phyloP scores from a whole-genome alignment of 257 asterid genomes.

The Primulina eburnea region DNA sequence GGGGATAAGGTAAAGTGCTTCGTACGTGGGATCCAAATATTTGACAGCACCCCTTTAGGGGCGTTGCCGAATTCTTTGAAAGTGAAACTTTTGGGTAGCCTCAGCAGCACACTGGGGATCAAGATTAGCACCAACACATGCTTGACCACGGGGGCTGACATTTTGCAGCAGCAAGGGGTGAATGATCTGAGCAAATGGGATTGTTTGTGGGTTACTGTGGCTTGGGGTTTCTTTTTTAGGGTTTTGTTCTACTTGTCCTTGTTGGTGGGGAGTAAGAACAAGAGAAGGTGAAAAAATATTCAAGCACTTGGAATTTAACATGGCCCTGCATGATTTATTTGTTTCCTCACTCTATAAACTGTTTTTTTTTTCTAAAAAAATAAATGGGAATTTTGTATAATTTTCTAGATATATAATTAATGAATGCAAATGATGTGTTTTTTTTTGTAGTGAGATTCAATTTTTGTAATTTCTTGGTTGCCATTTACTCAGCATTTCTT shows the following conservation, averaged over 20 bases:
- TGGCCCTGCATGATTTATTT: background rate
- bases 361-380: no score
- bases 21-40: slow-evolving; percentile 60
- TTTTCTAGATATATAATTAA: background rate
- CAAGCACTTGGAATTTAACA: background rate
- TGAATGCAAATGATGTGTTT: no score
- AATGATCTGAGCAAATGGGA: slow-evolving; percentile 61
- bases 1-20: slow-evolving; percentile 58
- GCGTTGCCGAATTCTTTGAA: slow-evolving; percentile 49
- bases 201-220: slow-evolving; percentile 62
- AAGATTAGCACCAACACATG: slow-evolving; percentile 56
- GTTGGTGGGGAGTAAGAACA: slow-evolving; percentile 71
- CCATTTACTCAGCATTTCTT: no score
- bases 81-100: slow-evolving; percentile 43
- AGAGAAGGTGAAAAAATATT: slow-evolving; percentile 39
- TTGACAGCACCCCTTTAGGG: slow-evolving; percentile 60
- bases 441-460: no score
- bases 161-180: slow-evolving; percentile 71
- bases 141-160: slow-evolving; percentile 70
- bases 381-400: background rate
- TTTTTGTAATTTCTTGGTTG: no score
- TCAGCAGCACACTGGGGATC: slow-evolving; percentile 59
- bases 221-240: slow-evolving; percentile 88
- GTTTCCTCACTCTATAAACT: no score
- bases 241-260: slow-evolving; percentile 62